Evolutionary conservation across 2,329 filamentous ascomycete species (phyloP).

Genomic region (Trichoderma guizhouense): DNA sequence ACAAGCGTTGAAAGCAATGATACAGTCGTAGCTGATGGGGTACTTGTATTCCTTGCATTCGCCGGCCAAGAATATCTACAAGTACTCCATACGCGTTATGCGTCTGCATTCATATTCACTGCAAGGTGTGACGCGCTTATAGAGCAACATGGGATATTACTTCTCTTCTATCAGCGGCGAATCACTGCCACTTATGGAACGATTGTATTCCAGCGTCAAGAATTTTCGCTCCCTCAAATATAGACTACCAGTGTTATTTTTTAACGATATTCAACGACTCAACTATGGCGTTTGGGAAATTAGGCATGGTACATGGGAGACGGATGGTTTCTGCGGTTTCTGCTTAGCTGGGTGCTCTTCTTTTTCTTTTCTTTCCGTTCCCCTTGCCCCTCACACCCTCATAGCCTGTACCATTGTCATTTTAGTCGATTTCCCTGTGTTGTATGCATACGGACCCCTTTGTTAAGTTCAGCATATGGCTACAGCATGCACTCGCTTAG

Average conservation of each 20-base stretch:
- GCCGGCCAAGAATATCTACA: background rate
- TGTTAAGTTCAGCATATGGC: constrained; percentile 4
- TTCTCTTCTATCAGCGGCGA: background rate
- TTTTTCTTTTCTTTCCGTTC: background rate
- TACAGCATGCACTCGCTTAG: constrained; percentile 13
- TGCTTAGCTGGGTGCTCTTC: background rate
- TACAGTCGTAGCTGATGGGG: background rate
- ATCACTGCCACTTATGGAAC: background rate
- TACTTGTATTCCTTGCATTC: background rate
- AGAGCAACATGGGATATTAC: background rate
- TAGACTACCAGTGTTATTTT: constrained; percentile 3
- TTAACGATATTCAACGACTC: constrained; percentile 13
- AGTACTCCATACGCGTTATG: background rate
- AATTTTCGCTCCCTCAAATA: background rate
- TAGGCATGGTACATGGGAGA: constrained; percentile 2
- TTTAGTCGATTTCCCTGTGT: background rate
- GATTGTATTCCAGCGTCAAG: background rate
- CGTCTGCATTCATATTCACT: background rate
- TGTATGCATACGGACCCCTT: background rate
- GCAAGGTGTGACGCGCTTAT: background rate
- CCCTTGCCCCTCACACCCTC: background rate
- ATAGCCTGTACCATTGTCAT: background rate
- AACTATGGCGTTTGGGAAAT: constrained; percentile 3
- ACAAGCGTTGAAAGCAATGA: constrained; percentile 5
- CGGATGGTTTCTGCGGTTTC: background rate